Evolutionary conservation across 2,329 filamentous ascomycete genomes (phyloP).

Genomic region (Scytalidium sp.): DNA sequence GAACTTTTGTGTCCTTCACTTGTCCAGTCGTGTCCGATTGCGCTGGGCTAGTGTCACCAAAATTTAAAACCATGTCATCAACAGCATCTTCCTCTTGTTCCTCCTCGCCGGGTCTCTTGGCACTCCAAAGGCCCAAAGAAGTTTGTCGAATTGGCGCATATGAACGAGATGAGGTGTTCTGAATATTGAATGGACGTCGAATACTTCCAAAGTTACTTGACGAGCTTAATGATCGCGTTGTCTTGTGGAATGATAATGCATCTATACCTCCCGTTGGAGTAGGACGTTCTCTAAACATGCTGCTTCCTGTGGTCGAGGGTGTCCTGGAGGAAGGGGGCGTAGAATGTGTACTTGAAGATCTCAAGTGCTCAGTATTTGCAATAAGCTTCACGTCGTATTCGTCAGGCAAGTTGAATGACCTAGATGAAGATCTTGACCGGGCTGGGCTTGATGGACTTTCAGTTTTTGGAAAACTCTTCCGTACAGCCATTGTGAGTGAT

Average conservation of each 20-base stretch:
- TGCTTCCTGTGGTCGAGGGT: conserved; percentile 24
- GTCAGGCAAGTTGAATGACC: conserved; percentile 47
- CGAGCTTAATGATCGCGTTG: conserved; percentile 11
- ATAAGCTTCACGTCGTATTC: conserved; percentile 72
- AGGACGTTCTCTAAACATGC: conserved; percentile 23
- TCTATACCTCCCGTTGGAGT: conserved; percentile 25
- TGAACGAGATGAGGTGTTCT: conserved; percentile 15
- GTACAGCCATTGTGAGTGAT: conserved; percentile 83
- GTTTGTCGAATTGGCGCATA: conserved; percentile 21
- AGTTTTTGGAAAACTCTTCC: conserved; percentile 38
- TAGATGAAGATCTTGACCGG: conserved; percentile 34
- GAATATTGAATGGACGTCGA: conserved; percentile 26
- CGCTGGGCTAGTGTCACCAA: conserved; percentile 34
- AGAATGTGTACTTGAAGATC: conserved; percentile 37
- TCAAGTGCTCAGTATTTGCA: conserved; percentile 73
- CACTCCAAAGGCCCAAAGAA: conserved; percentile 47
- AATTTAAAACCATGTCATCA: conserved; percentile 47
- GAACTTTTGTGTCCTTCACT: conserved; percentile 1
- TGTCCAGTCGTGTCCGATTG: neutral
- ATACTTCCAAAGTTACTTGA: conserved; percentile 27
- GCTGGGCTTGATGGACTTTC: conserved; percentile 15
- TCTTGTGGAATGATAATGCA: conserved; percentile 28
- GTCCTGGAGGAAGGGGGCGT: conserved; percentile 33
- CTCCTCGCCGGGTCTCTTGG: conserved; percentile 38
- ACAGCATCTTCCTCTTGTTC: conserved; percentile 44